Percentiles rank a stretch among this genome's conserved stretches.
Evolutionary conservation across 2,329 filamentous ascomycete genomes (phyloP).

Genomic region (Sporothrix pseudoabietina): DNA sequence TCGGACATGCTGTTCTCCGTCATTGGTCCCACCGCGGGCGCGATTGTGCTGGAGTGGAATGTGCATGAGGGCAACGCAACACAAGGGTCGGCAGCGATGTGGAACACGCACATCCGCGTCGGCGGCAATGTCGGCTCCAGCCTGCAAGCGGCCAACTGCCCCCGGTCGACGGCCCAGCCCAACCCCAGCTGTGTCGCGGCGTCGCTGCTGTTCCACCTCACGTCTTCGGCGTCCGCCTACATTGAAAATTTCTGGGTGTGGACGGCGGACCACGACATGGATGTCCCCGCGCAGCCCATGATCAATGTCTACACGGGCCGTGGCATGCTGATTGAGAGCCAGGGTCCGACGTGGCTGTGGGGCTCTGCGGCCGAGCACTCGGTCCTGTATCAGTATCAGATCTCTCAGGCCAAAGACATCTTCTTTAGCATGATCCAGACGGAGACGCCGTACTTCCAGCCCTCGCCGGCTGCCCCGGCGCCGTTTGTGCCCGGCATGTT

Average conservation of each 20-base stretch:
- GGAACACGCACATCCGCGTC: constrained; percentile 69
- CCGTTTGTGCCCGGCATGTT: constrained; percentile 54
- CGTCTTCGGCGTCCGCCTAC: constrained; percentile 49
- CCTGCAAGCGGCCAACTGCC: constrained; percentile 64
- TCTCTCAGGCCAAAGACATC: constrained; percentile 61
- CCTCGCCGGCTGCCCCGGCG: constrained; percentile 58
- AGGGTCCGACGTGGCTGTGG: constrained; percentile 54
- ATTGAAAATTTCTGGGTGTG: constrained; percentile 62
- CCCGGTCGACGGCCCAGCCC: constrained; percentile 46
- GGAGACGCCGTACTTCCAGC: constrained; percentile 72
- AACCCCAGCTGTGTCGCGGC: constrained; percentile 61
- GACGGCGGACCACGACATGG: constrained; percentile 60
- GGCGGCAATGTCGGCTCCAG: constrained; percentile 69
- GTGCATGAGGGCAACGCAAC: constrained; percentile 50
- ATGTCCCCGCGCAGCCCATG: constrained; percentile 22
- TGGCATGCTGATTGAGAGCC: constrained; percentile 41
- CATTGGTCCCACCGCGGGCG: constrained; percentile 65
- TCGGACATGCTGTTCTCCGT: constrained; percentile 71
- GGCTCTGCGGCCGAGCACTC: constrained; percentile 68
- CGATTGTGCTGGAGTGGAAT: constrained; percentile 73
- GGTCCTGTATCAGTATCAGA: constrained; percentile 67
- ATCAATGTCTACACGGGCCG: constrained; percentile 23
- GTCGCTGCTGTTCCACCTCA: constrained; percentile 54
- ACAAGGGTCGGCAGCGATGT: constrained; percentile 43
- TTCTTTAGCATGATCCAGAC: constrained; percentile 69